Percentiles rank a stretch among this genome's conserved stretches.
phyloP scores from a whole-genome alignment of 371 early-diverging fungal genomes.

The Polyrhizophydium stewartii region DNA sequence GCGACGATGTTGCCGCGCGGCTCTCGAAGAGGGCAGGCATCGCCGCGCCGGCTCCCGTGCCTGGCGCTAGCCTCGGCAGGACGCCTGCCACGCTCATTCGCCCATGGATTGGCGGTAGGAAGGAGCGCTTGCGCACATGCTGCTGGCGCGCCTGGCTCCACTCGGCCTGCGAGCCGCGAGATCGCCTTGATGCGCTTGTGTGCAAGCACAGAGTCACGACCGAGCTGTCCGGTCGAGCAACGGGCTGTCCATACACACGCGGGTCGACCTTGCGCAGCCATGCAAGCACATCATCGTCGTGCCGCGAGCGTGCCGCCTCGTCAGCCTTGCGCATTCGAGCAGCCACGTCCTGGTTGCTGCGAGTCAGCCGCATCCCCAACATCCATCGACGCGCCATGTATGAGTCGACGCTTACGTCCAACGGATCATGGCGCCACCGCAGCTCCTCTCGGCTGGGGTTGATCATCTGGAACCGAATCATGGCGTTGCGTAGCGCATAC shows the following conservation, averaged over 20 bases:
- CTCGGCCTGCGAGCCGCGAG: too few species aligned
- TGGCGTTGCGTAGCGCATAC: background rate
- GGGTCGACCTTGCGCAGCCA: background rate
- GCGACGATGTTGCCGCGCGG: too few species aligned
- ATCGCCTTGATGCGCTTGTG: too few species aligned
- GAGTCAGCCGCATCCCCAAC: background rate
- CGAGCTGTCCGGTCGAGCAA: background rate
- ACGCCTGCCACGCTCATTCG: too few species aligned
- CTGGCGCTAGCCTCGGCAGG: too few species aligned
- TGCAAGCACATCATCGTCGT: background rate
- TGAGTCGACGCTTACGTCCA: background rate
- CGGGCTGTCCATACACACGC: background rate
- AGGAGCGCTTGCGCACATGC: too few species aligned
- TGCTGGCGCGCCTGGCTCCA: too few species aligned
- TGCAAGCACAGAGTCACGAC: background rate
- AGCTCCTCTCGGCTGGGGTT: background rate
- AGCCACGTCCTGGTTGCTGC: background rate
- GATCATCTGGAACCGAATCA: constrained; percentile 2
- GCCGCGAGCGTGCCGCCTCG: background rate
- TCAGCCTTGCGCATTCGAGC: too few species aligned
- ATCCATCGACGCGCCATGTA: background rate
- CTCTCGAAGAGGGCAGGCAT: too few species aligned
- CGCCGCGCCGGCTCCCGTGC: too few species aligned
- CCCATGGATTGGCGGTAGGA: too few species aligned
- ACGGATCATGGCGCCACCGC: background rate